A percentile compares a stretch with the other conserved stretches of the same genome.
Conservation (phyloP, 163 green algal species). For the Scenedesmus sp. region DNA sequence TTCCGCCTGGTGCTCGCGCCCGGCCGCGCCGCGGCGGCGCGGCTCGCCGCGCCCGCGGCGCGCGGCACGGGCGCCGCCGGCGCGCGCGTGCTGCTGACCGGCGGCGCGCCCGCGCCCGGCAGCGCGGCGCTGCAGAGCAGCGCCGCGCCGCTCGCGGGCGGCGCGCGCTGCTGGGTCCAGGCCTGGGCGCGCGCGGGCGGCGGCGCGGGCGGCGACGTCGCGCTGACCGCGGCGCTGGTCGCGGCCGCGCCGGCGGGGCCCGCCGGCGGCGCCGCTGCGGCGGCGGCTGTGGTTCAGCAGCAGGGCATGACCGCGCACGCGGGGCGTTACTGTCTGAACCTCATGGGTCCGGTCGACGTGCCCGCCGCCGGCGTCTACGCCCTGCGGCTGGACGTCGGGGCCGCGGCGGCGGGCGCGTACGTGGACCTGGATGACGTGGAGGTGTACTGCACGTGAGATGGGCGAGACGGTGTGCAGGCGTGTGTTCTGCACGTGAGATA, state of each 20-base stretch:
- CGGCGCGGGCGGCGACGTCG: no score
- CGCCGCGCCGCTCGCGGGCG: background rate
- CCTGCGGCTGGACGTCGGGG: background rate
- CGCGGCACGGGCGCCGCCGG: background rate
- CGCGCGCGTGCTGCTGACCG: background rate
- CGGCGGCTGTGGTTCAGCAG: background rate
- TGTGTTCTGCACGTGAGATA: no score
- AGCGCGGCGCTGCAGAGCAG: background rate
- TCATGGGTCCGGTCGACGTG: background rate
- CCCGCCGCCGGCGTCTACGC: background rate
- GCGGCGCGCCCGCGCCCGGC: background rate
- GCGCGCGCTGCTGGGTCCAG: background rate
- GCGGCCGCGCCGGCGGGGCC: no score
- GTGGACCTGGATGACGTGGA: conserved; percentile 32
- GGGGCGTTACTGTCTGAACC: conserved; percentile 4
- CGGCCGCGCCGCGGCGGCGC: background rate
- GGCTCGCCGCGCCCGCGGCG: background rate
- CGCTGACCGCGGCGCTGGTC: no score
- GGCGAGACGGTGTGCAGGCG: no score
- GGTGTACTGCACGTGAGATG: conserved; percentile 19
- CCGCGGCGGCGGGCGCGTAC: background rate
- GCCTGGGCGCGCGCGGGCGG: conserved; percentile 8
- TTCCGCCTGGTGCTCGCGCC: background rate
- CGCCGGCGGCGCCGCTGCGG: no score
- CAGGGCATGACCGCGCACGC: background rate